Conservation (phyloP, 495 filamentous ascomycete genomes). For the Glonium stellatum region DNA sequence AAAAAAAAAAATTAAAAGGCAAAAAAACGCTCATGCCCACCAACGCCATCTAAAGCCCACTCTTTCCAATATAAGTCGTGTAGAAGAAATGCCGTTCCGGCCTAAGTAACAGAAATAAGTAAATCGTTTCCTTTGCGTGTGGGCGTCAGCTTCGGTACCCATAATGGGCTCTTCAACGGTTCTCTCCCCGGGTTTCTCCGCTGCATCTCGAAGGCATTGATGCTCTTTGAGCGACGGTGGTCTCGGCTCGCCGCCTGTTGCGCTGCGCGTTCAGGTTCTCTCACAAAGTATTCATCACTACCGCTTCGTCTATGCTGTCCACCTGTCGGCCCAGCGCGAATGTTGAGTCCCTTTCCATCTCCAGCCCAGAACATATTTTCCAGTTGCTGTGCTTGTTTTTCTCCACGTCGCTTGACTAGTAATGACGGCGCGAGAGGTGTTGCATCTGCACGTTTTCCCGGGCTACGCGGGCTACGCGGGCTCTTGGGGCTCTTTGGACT, state of each 20-base stretch:
- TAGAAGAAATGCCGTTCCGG: slow-evolving; percentile 6
- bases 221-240: neutral
- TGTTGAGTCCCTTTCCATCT: slow-evolving; percentile 14
- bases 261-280: neutral
- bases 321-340: neutral
- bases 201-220: neutral
- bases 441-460: no score
- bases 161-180: slow-evolving; percentile 29
- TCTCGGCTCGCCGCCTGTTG: neutral
- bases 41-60: slow-evolving; percentile 1
- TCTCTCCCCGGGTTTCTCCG: neutral
- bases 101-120: slow-evolving; percentile 24
- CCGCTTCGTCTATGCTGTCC: slow-evolving; percentile 15
- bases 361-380: slow-evolving; percentile 27
- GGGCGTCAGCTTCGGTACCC: slow-evolving; percentile 37
- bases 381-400: slow-evolving; percentile 22
- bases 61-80: neutral
- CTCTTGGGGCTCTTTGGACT: slow-evolving; percentile 13
- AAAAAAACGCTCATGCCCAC: no score
- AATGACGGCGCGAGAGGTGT: slow-evolving; percentile 19
- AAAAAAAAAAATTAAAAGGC: neutral
- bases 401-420: slow-evolving; percentile 29
- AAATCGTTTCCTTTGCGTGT: slow-evolving; percentile 34
- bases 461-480: no score
- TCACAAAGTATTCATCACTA: slow-evolving; percentile 12